Evolutionary conservation across 257 asterid species (phyloP), one percentile per base, ranked within the genome.

Genomic region (Solanum sejunctum): DNA sequence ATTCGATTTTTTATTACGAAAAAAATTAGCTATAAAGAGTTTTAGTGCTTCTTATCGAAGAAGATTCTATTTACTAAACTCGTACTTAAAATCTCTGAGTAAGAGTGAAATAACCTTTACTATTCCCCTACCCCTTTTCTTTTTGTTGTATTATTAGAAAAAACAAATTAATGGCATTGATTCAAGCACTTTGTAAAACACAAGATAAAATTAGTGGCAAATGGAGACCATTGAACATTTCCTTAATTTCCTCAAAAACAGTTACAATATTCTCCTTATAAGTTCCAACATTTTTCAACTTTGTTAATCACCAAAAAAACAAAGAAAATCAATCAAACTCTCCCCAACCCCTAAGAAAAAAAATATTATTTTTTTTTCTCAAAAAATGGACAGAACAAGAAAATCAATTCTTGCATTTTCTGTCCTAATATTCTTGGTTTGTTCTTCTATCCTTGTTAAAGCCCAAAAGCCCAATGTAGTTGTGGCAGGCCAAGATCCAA

Each of bases 301-400:
- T 52, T 26, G 0, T 28, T 28, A 51, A 52, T 28, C 6, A 52
- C 83, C 83, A 51, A 52, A 54, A n/a, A 12, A 9, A 78, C 13
- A 78, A 52, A 52, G 17, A 23, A 15, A 78, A 11, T 70, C 54
- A 70, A 70, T 20, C 79, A 78, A 52, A 78, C 28, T 52, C 82
- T 23, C 23, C 23, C 57, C n/a, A 10, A 73, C 21, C 58, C 9
- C 4, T 1, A 36, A 36, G 41, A 36, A 36, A 36, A 36, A 36
- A 36, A 36, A 36, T 36, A 36, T 18, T 11, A 70, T 6, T 58
- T 20, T 58, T 63, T 49, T 23, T 36, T 2, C 1, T 12, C 75
- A 82, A 69, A 83, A 82, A 7, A 83, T 83, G 85, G 85, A 69
- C 39, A 83, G 51, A 23, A 83, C 43, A 82, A 83, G 61, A 23